Conservation (phyloP, 2,329 filamentous ascomycete species). For the Ceratocystis ficicola region DNA sequence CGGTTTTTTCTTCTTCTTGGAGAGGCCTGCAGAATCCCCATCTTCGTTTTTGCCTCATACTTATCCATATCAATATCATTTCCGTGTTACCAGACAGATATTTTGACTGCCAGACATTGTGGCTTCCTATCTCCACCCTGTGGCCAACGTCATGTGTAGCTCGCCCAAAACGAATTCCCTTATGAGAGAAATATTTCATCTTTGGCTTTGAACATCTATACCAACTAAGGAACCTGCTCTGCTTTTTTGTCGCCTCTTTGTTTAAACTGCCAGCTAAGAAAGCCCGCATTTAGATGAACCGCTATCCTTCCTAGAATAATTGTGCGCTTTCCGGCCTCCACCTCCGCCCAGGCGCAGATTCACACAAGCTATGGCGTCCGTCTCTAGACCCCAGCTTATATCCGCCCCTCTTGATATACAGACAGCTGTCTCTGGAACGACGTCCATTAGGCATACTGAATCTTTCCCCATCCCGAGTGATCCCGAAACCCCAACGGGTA, state of each 20-base stretch:
- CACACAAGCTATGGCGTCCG: constrained; percentile 1
- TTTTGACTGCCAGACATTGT: not conserved
- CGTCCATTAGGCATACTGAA: not conserved
- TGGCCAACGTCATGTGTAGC: not conserved
- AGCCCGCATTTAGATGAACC: not conserved
- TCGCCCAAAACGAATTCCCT: not conserved
- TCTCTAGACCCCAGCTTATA: not conserved
- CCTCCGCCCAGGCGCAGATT: no score
- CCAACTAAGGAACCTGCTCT: not conserved
- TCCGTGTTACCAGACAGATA: not conserved
- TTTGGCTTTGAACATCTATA: not conserved
- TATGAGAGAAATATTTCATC: constrained; percentile 1
- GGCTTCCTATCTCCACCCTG: not conserved
- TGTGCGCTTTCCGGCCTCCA: not conserved
- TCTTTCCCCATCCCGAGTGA: not conserved
- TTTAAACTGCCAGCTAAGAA: not conserved
- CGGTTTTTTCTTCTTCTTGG: not conserved
- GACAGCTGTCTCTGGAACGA: not conserved
- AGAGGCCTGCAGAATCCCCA: not conserved
- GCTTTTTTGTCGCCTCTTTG: not conserved
- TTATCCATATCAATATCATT: not conserved
- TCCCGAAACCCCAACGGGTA: not conserved
- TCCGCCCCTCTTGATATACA: not conserved
- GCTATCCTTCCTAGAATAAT: not conserved
- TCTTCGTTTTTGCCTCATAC: not conserved